phyloP scores from a whole-genome alignment of 352 stramenopile genomes.

The Pythium insidiosum region DNA sequence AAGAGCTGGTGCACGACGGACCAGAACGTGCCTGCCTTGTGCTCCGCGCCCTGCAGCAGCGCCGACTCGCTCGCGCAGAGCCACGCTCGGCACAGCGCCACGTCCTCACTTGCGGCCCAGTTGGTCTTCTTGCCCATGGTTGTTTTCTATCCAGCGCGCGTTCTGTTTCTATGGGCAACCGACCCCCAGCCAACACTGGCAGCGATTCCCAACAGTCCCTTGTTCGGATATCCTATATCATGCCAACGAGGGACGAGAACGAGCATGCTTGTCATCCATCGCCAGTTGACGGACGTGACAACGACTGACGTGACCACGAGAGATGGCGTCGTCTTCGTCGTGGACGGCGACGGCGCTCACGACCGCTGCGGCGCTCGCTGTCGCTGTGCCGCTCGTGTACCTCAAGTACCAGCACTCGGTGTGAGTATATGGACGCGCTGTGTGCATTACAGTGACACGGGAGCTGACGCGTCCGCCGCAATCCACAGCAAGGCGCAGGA shows the following conservation, averaged over 20 bases:
- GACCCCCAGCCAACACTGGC: too few species aligned
- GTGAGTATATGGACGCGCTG: constrained; percentile 20
- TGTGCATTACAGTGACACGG: constrained; percentile 4
- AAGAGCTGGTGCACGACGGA: constrained; percentile 53
- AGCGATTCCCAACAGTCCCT: not conserved
- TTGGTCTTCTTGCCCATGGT: constrained; percentile 82
- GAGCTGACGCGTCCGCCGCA: too few species aligned
- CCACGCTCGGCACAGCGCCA: constrained; percentile 65
- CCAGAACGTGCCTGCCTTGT: constrained; percentile 64
- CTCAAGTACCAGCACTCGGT: constrained; percentile 24
- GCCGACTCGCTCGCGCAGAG: constrained; percentile 41
- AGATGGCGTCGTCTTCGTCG: too few species aligned
- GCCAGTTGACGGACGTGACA: too few species aligned
- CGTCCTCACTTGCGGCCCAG: constrained; percentile 52
- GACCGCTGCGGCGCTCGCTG: constrained; percentile 12
- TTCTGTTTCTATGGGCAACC: not conserved
- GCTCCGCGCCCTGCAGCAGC: constrained; percentile 24
- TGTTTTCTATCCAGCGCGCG: constrained; percentile 32
- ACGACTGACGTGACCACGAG: too few species aligned
- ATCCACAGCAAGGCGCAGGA: constrained; percentile 24
- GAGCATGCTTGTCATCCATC: too few species aligned
- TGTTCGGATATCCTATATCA: too few species aligned
- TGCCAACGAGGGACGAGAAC: too few species aligned
- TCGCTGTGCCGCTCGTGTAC: constrained; percentile 28
- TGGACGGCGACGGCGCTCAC: constrained; percentile 10